A percentile compares a stretch with the other conserved stretches of the same genome.
Conservation (phyloP, 1,284 basidiomycete species). For the Phaffia rhodozyma region DNA sequence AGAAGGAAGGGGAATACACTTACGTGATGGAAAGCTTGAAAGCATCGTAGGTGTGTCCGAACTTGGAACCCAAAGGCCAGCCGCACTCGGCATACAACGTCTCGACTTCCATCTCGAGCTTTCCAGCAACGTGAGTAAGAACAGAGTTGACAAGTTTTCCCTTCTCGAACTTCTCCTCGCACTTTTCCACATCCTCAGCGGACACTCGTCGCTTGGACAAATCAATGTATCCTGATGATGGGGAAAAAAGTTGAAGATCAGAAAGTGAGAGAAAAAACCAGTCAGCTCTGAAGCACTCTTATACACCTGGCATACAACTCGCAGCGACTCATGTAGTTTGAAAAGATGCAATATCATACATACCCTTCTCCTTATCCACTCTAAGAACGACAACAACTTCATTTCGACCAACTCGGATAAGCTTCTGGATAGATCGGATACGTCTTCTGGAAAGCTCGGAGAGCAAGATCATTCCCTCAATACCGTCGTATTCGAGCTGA, state of each 20-base stretch:
- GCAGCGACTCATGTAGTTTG: not conserved
- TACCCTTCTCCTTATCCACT: conserved; percentile 98
- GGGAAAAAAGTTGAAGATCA: not conserved
- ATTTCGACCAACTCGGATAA: conserved; percentile 94
- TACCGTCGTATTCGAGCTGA: conserved; percentile 92
- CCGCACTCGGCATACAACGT: conserved; percentile 79
- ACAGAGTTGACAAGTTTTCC: conserved; percentile 90
- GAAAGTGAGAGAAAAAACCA: not conserved
- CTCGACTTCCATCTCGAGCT: conserved; percentile 45
- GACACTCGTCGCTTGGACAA: conserved; percentile 98
- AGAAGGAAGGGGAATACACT: conserved; percentile 31
- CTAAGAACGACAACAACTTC: conserved; percentile 97
- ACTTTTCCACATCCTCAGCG: conserved; percentile 94
- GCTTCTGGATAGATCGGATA: conserved; percentile 94
- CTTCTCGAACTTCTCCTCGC: conserved; percentile 97
- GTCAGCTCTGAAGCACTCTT: not conserved
- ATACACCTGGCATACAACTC: not conserved
- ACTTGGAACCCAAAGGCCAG: conserved; percentile 87
- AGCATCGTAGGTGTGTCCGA: conserved; percentile 93
- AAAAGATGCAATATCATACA: conserved; percentile 25
- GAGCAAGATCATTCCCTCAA: conserved; percentile 97
- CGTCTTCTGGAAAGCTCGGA: conserved; percentile 93
- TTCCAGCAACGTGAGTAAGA: conserved; percentile 85
- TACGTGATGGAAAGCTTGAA: conserved; percentile 93
- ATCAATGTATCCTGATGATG: conserved; percentile 80